These are phyloP conservation scores for Rhynchosporium agropyri DNA, from an alignment of 2,329 filamentous ascomycete species.

Conservation along the genomic window DNA sequence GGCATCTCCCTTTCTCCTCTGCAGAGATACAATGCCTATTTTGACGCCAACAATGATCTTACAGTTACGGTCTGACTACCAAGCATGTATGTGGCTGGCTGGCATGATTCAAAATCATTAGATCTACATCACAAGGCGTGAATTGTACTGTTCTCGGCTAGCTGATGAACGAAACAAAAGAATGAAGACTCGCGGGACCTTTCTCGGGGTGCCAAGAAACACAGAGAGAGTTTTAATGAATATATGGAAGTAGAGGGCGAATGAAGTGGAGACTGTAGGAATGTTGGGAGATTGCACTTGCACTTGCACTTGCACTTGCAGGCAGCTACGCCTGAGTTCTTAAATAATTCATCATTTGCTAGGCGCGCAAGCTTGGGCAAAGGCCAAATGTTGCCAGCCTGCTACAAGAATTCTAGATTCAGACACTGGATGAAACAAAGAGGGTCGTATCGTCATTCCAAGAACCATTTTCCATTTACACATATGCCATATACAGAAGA, in stretches of 20 bases:
- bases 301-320: no score
- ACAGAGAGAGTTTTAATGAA: no score
- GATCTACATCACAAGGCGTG: neutral
- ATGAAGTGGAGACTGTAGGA: no score
- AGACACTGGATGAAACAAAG: neutral
- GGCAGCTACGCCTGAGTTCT: no score
- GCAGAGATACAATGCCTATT: neutral
- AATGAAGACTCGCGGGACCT: neutral
- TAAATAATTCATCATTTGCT: no score
- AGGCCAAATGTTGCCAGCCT: no score
- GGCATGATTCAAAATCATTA: no score
- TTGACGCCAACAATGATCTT: neutral
- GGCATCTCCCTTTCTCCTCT: neutral
- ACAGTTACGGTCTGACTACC: neutral
- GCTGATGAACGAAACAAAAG: neutral
- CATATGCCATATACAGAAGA: constrained; percentile 12
- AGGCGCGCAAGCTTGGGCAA: no score
- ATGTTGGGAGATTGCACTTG: no score
- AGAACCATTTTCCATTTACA: constrained; percentile 10
- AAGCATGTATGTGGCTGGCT: neutral
- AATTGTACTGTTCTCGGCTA: neutral
- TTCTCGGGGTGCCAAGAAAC: neutral
- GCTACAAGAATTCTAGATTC: neutral
- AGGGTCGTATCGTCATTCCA: neutral
- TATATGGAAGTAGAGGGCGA: no score